These are phyloP conservation scores for Apiospora rasikravindrae DNA, from an alignment of 2,329 filamentous ascomycete species.

Conservation along the genomic window DNA sequence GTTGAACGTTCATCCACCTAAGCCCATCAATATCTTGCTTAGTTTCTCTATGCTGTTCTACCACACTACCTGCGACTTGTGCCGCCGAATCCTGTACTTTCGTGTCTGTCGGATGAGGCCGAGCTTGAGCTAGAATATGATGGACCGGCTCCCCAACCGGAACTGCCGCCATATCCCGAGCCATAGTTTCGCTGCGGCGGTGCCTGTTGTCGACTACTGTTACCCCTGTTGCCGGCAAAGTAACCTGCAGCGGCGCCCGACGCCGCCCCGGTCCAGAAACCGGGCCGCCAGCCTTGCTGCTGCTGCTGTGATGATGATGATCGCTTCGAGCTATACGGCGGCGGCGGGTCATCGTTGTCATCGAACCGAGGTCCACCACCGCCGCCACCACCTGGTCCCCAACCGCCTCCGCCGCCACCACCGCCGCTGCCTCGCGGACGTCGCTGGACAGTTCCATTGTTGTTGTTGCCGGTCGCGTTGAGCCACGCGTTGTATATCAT, in stretches of 20 bases:
- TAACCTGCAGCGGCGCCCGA: slow-evolving; percentile 74
- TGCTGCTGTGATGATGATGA: slow-evolving; percentile 34
- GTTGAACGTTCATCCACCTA: not conserved
- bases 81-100: slow-evolving; percentile 76
- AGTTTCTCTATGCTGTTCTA: not conserved
- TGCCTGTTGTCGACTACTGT: slow-evolving; percentile 39
- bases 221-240: slow-evolving; percentile 57
- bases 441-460: slow-evolving; percentile 23
- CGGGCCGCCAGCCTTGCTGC: slow-evolving; percentile 67
- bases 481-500: slow-evolving; percentile 64
- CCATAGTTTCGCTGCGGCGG: slow-evolving; percentile 28
- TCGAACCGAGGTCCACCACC: slow-evolving; percentile 25
- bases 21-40: not conserved
- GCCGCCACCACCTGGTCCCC: slow-evolving; percentile 44
- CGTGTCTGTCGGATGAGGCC: slow-evolving; percentile 55
- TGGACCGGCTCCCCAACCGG: slow-evolving; percentile 40
- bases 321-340: slow-evolving; percentile 56
- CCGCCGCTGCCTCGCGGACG: slow-evolving; percentile 38
- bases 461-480: slow-evolving; percentile 19
- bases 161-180: slow-evolving; percentile 37
- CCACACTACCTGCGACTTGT: slow-evolving; percentile 60
- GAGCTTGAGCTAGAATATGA: slow-evolving; percentile 43
- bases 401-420: slow-evolving; percentile 45
- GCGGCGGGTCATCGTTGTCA: slow-evolving; percentile 55
- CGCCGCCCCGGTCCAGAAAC: slow-evolving; percentile 75